Evolutionary conservation across 305 asterid species (phyloP).

Genomic region (Fraxinus paxiana): DNA sequence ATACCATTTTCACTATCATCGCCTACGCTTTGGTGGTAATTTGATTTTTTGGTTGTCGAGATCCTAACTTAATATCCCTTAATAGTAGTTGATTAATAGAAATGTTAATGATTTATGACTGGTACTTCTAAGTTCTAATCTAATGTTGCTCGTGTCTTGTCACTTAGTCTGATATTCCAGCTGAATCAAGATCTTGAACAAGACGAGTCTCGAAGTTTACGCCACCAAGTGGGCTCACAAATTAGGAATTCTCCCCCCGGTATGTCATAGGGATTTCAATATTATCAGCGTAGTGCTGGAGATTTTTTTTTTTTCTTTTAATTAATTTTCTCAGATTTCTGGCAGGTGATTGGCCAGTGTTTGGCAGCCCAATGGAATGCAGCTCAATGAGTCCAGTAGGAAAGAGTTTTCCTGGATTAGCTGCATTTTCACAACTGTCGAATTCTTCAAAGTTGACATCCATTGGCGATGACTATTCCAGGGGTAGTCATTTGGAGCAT

Average conservation of each 20-base stretch:
- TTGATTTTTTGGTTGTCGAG: neutral
- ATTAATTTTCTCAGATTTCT: conserved; percentile 1
- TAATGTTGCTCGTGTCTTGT: neutral
- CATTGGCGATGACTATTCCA: neutral
- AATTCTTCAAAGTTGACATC: conserved; percentile 31
- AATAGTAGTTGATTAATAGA: neutral
- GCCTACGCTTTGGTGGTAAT: neutral
- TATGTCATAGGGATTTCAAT: conserved; percentile 15
- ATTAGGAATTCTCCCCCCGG: conserved; percentile 32
- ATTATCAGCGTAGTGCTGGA: neutral
- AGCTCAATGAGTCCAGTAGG: conserved; percentile 36
- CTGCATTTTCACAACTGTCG: conserved; percentile 38
- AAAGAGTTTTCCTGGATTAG: conserved; percentile 42
- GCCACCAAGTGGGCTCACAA: conserved; percentile 27
- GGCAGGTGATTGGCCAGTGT: conserved; percentile 54
- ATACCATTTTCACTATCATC: neutral
- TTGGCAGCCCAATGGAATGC: conserved; percentile 49
- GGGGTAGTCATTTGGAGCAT: neutral
- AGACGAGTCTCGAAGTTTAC: conserved; percentile 24
- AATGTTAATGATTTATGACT: neutral
- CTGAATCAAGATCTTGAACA: conserved; percentile 31
- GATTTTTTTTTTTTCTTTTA: neutral
- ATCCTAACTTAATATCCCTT: neutral
- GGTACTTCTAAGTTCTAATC: neutral
- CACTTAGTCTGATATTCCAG: conserved; percentile 40